phyloP scores from a whole-genome alignment of 2,329 filamentous ascomycete genomes.

The Venturia oleaginea region DNA sequence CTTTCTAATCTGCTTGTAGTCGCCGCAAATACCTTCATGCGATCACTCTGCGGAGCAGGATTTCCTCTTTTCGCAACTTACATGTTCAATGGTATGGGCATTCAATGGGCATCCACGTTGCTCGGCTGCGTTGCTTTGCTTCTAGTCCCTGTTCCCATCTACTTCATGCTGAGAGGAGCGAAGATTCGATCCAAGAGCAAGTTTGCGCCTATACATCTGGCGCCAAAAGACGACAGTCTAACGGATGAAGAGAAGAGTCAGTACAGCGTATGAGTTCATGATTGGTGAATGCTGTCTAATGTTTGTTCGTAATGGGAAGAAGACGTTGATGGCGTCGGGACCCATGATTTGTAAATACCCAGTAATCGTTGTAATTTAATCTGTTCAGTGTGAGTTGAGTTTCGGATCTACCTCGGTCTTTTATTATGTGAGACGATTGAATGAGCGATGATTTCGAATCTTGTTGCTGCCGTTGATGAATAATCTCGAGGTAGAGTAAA shows the following conservation, averaged over 20 bases:
- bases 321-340: background rate
- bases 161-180: constrained; percentile 36
- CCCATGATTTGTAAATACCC: background rate
- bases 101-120: constrained; percentile 38
- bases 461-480: background rate
- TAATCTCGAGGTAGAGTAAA: background rate
- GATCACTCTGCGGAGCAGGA: constrained; percentile 40
- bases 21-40: constrained; percentile 47
- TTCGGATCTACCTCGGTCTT: background rate
- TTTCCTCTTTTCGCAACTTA: constrained; percentile 48
- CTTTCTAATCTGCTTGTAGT: constrained; percentile 19
- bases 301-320: background rate
- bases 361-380: background rate
- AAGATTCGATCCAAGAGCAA: constrained; percentile 34
- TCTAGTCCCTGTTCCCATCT: constrained; percentile 35
- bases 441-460: background rate
- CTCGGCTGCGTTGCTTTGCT: constrained; percentile 35
- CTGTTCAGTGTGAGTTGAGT: background rate
- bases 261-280: background rate
- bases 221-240: background rate
- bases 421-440: background rate
- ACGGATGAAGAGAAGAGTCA: constrained; percentile 9
- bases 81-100: constrained; percentile 46
- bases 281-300: background rate
- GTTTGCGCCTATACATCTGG: constrained; percentile 28